Evolutionary conservation across 371 early-diverging fungal species (phyloP).

Genomic region (Mortierella sp.): DNA sequence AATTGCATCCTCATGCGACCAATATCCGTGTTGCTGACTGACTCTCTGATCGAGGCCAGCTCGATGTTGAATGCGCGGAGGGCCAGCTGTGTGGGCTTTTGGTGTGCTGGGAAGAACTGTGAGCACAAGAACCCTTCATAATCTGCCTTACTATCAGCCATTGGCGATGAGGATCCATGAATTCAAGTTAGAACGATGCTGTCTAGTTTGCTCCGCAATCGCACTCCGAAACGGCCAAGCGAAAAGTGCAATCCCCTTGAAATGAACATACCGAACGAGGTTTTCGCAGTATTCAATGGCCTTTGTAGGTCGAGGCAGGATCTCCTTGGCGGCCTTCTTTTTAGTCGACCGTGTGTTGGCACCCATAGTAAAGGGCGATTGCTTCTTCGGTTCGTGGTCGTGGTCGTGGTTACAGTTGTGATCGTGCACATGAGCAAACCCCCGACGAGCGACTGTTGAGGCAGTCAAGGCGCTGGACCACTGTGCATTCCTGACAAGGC

Average conservation of each 20-base stretch:
- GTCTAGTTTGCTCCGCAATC: neutral
- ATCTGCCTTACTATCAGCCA: constrained; percentile 33
- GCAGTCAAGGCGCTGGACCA: neutral
- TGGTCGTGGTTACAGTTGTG: constrained; percentile 47
- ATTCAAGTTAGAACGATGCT: neutral
- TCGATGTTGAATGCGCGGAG: constrained; percentile 93
- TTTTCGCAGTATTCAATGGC: constrained; percentile 55
- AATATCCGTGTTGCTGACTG: constrained; percentile 75
- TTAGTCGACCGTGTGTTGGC: constrained; percentile 9
- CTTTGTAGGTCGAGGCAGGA: constrained; percentile 28
- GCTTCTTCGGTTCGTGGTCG: constrained; percentile 19
- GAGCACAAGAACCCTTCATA: constrained; percentile 57
- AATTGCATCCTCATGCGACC: constrained; percentile 88
- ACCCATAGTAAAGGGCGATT: constrained; percentile 44
- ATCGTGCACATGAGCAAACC: constrained; percentile 44
- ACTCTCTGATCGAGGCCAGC: constrained; percentile 83
- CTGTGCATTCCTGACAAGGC: neutral
- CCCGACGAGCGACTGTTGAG: constrained; percentile 12
- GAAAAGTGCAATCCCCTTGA: no score
- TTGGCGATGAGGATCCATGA: neutral
- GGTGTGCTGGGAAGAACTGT: constrained; percentile 51
- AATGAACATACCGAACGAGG: constrained; percentile 43
- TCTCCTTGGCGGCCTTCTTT: constrained; percentile 10
- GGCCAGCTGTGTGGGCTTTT: constrained; percentile 62
- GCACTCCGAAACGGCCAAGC: neutral